Evolutionary conservation across 495 filamentous ascomycete species (phyloP), one percentile per base, ranked within the genome.

Genomic region (Amorphotheca resinae): DNA sequence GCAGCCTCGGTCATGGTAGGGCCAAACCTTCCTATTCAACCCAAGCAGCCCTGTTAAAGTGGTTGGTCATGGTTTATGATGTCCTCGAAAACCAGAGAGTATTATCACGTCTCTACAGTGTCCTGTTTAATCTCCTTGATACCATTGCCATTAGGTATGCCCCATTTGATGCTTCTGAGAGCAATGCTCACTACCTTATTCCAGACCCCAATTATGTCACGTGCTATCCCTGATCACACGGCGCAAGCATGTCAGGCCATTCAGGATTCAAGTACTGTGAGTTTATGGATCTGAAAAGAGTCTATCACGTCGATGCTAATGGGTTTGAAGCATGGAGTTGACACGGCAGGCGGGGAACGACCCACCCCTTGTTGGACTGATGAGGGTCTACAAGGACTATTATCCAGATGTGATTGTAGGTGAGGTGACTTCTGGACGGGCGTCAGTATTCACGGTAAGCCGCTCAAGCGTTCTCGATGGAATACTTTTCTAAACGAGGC

Each of bases 361-460:
- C 42, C 83, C 79, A 36, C 75, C 77, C 34, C 62, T 94, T 30
- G 66, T 79, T 20, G 80, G 79, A n/a, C 67, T 95, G n/a, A 67
- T 93, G 20, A 73, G 76, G 43, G 70, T 87, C 6, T 94, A 80
- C 63, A 91, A 91, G 53, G 84, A 87, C 55, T 91, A 89, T 54
- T 91, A 86, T 53, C 86, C 87, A 4, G 85, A 93, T 59, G 80
- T 93, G 37, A 81, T 93, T 45, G 63, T 88, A n/a, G 81, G 78
- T 25, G 76, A 78, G 53, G 59, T 69, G 12, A 69, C 67, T 16
- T 64, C 63, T 45, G 69, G 66, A 9, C 66, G 66, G 43, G 68
- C 71, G 16, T 67, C 73, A 14, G 55, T 72, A 17, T 79, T 79
- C 53, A 77, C 70, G 51, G 73, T 69, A 57, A 40, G 41, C 4